Evolutionary conservation across 495 filamentous ascomycete species (phyloP).

Genomic region (Podospora australis): DNA sequence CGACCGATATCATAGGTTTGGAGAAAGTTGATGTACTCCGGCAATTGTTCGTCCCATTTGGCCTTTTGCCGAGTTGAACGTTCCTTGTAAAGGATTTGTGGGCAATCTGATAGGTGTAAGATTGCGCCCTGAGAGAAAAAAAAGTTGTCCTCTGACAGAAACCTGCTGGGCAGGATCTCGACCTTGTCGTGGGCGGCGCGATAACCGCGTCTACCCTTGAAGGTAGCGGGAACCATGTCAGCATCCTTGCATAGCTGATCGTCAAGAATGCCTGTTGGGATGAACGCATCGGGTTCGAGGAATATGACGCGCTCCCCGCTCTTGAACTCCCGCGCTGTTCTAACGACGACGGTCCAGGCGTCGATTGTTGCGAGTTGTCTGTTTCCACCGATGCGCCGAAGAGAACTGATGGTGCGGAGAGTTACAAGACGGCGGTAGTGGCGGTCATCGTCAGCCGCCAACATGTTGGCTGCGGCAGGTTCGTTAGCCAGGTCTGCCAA

Average conservation of each 20-base stretch:
- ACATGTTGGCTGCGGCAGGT: background rate
- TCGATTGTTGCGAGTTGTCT: conserved; percentile 5
- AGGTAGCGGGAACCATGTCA: background rate
- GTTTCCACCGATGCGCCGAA: background rate
- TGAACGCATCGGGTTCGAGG: conserved; percentile 18
- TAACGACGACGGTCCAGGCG: conserved; percentile 17
- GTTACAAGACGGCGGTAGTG: conserved; percentile 13
- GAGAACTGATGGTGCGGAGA: conserved; percentile 1
- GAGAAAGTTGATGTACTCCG: background rate
- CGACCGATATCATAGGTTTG: background rate
- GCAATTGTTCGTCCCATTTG: too few species aligned
- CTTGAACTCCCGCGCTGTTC: conserved; percentile 2
- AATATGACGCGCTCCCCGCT: conserved; percentile 8
- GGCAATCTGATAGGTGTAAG: conserved; percentile 9
- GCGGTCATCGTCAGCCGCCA: background rate
- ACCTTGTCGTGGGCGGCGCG: conserved; percentile 5
- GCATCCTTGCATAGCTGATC: background rate
- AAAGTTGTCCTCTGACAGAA: background rate
- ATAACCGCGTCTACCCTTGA: conserved; percentile 12
- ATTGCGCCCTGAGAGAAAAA: conserved; percentile 18
- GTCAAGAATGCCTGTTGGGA: conserved; percentile 1
- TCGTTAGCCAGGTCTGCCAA: too few species aligned
- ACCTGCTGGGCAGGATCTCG: background rate
- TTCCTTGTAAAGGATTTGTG: too few species aligned
- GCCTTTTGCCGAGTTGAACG: too few species aligned